A percentile compares a stretch with the other conserved stretches of the same genome.
These are phyloP conservation scores for Simplicillium aogashimaense DNA, from an alignment of 2,329 filamentous ascomycete species.

Conservation along the genomic window DNA sequence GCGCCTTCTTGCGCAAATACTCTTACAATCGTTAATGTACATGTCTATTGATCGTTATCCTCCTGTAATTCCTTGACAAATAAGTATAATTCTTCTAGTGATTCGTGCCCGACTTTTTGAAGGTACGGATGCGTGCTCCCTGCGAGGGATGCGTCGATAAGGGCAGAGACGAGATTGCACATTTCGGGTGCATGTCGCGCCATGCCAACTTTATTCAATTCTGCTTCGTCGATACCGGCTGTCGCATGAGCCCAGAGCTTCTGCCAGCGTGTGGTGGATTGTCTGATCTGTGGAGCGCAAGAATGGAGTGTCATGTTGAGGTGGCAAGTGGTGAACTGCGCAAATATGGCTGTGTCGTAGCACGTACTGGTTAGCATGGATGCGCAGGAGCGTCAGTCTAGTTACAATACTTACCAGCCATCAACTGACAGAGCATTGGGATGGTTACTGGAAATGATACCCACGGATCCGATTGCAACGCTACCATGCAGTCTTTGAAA, in stretches of 20 bases:
- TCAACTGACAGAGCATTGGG: neutral
- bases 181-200: constrained; percentile 1
- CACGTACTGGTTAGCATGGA: neutral
- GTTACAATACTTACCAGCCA: neutral
- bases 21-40: neutral
- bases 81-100: constrained; percentile 3
- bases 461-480: too few relatives aligned
- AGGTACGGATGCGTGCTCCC: constrained; percentile 3
- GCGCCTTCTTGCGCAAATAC: too few relatives aligned
- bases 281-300: constrained; percentile 5
- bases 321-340: constrained; percentile 5
- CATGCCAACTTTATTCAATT: constrained; percentile 2
- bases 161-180: constrained; percentile 1
- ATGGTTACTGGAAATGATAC: neutral
- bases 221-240: neutral
- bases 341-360: neutral
- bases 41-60: neutral
- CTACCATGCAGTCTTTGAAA: neutral
- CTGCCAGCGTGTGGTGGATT: constrained; percentile 12
- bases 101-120: constrained; percentile 4
- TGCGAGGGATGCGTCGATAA: constrained; percentile 1
- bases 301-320: constrained; percentile 8
- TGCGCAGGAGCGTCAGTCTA: neutral
- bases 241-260: constrained; percentile 9
- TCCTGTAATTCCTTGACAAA: constrained; percentile 1